These are phyloP conservation scores for Trypanosoma melophagium DNA, from an alignment of 208 protist genomes.

Conservation along the genomic window DNA sequence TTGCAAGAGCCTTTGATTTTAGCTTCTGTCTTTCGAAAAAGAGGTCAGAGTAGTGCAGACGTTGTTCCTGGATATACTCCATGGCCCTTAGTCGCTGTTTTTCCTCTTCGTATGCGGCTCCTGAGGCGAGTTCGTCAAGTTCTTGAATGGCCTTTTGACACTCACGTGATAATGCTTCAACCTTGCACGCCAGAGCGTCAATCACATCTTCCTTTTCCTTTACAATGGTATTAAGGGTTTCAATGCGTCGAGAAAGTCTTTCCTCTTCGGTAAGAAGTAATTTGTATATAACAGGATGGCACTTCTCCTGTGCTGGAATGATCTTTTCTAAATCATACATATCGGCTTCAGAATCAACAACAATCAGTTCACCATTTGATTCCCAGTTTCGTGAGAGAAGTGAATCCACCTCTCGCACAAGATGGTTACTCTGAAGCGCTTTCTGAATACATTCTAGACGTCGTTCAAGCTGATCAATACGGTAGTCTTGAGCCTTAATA, in stretches of 20 bases:
- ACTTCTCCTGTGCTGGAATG: constrained; percentile 80
- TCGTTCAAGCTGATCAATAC: constrained; percentile 71
- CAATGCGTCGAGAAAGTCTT: constrained; percentile 57
- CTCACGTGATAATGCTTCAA: constrained; percentile 51
- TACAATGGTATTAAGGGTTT: constrained; percentile 60
- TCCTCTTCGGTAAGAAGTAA: constrained; percentile 80
- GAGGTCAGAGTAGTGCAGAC: constrained; percentile 52
- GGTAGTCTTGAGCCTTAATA: constrained; percentile 88
- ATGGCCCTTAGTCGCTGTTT: constrained; percentile 65
- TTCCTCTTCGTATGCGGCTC: constrained; percentile 68
- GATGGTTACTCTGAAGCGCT: constrained; percentile 60
- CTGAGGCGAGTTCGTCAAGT: constrained; percentile 66
- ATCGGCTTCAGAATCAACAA: constrained; percentile 37
- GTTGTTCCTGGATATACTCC: constrained; percentile 73
- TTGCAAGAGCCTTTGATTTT: constrained; percentile 9
- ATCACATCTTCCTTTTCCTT: constrained; percentile 83
- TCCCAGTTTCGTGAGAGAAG: constrained; percentile 63
- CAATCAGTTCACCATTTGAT: constrained; percentile 40
- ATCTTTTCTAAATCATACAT: constrained; percentile 83
- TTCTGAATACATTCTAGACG: constrained; percentile 63
- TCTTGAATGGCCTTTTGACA: constrained; percentile 73
- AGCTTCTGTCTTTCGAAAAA: constrained; percentile 49
- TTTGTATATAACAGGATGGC: constrained; percentile 85
- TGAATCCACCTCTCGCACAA: constrained; percentile 55
- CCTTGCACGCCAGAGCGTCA: constrained; percentile 49